Conservation (phyloP, 495 filamentous ascomycete genomes). For the Talaromyces proteolyticus region DNA sequence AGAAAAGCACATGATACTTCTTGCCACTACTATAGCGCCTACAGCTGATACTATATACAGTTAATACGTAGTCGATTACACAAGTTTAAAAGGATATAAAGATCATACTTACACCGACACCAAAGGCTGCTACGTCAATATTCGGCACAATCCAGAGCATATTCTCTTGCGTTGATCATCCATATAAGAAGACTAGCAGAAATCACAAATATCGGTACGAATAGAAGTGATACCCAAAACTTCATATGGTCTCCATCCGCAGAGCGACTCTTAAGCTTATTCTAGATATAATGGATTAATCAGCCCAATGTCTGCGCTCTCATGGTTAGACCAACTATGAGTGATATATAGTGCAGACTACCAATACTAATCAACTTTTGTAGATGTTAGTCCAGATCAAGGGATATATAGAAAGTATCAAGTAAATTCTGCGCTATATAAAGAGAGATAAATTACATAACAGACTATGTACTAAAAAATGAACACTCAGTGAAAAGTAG, state of each 20-base stretch:
- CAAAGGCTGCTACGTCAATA: constrained; percentile 57
- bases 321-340: constrained; percentile 61
- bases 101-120: constrained; percentile 51
- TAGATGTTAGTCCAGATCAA: constrained; percentile 42
- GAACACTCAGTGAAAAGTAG: constrained; percentile 34
- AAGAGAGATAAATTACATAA: constrained; percentile 43
- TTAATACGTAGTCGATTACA: constrained; percentile 68
- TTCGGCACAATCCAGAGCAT: constrained; percentile 41
- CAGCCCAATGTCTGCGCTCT: constrained; percentile 55
- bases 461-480: constrained; percentile 46
- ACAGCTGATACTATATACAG: constrained; percentile 44
- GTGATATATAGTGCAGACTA: constrained; percentile 66
- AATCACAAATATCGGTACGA: constrained; percentile 45
- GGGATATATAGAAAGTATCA: constrained; percentile 55
- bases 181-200: constrained; percentile 60
- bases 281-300: constrained; percentile 61
- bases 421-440: constrained; percentile 61
- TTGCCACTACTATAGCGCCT: background rate
- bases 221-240: constrained; percentile 45
- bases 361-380: constrained; percentile 52
- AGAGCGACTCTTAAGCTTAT: constrained; percentile 49
- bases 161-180: constrained; percentile 52
- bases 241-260: constrained; percentile 34
- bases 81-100: constrained; percentile 72
- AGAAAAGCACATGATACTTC: too few species aligned